Conservation (phyloP, 2,329 filamentous ascomycete genomes). For the Didymella glomerata region DNA sequence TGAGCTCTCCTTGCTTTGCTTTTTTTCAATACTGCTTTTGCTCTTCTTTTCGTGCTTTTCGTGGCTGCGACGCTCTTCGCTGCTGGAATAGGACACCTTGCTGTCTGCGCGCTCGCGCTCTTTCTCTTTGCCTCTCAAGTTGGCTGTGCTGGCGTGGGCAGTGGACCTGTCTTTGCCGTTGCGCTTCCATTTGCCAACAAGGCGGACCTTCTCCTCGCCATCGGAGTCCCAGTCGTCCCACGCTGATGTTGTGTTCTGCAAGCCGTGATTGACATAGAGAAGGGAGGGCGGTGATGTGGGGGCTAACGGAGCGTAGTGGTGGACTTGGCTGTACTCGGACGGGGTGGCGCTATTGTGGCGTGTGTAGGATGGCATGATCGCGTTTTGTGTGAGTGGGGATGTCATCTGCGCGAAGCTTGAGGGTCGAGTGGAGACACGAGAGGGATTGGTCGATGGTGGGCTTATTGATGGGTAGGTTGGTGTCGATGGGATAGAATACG, state of each 20-base stretch:
- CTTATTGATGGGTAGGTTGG: conserved; percentile 33
- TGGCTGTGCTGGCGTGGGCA: conserved; percentile 1
- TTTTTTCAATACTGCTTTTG: conserved; percentile 19
- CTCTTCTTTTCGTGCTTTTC: conserved; percentile 26
- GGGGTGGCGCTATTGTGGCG: conserved; percentile 41
- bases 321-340: conserved; percentile 40
- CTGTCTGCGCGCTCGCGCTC: conserved; percentile 20
- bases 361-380: conserved; percentile 24
- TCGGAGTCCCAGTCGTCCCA: conserved; percentile 52
- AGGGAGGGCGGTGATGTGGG: conserved; percentile 28
- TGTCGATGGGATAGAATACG: conserved; percentile 29
- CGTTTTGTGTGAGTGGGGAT: conserved; percentile 16
- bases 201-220: conserved; percentile 40
- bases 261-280: conserved; percentile 31
- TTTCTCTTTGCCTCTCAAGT: conserved; percentile 15
- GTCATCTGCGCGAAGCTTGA: conserved; percentile 22
- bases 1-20: conserved; percentile 25
- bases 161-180: conserved; percentile 14
- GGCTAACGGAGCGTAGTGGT: conserved; percentile 31
- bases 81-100: conserved; percentile 15
- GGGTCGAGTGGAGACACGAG: conserved; percentile 37
- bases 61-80: conserved; percentile 13
- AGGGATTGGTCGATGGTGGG: conserved; percentile 36
- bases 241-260: conserved; percentile 45
- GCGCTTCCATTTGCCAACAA: conserved; percentile 39